Evolutionary conservation across 805 yeast species (phyloP).

Genomic region (Huiozyma sinensis): DNA sequence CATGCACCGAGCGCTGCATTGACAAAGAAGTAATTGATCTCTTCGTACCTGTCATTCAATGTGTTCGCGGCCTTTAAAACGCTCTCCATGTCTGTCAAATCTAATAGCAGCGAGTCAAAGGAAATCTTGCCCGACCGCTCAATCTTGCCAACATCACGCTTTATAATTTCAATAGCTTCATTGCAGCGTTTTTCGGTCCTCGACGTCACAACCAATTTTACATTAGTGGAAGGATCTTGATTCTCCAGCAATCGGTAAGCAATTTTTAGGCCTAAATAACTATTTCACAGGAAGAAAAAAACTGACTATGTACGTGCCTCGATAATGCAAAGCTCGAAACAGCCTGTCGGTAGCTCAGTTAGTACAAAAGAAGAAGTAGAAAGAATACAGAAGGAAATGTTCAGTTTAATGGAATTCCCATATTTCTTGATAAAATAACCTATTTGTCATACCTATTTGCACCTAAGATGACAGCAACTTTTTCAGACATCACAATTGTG

Average conservation of each 20-base stretch:
- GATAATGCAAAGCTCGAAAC: not conserved
- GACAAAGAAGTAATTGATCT: constrained; percentile 68
- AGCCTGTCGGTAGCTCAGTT: not conserved
- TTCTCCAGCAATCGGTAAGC: constrained; percentile 67
- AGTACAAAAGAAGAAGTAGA: not conserved
- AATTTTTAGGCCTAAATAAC: constrained; percentile 75
- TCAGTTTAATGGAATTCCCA: too few relatives aligned
- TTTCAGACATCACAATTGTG: constrained; percentile 6
- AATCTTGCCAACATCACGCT: constrained; percentile 31
- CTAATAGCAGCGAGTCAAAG: constrained; percentile 77
- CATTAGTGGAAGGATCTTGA: constrained; percentile 38
- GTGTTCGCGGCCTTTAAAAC: constrained; percentile 63
- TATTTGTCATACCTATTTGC: constrained; percentile 26
- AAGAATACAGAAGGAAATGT: too few relatives aligned
- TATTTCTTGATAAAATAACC: too few relatives aligned
- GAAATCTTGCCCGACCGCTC: constrained; percentile 49
- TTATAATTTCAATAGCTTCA: constrained; percentile 52
- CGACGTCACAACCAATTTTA: constrained; percentile 81
- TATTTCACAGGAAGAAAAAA: constrained; percentile 8
- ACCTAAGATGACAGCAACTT: constrained; percentile 35
- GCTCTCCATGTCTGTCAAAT: constrained; percentile 81
- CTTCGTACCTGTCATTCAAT: constrained; percentile 46
- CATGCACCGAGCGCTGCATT: constrained; percentile 88
- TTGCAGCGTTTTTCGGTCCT: constrained; percentile 76
- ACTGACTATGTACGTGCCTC: not conserved